phyloP scores from a whole-genome alignment of 768 basidiomycete genomes.

The Mycena rebaudengoi region DNA sequence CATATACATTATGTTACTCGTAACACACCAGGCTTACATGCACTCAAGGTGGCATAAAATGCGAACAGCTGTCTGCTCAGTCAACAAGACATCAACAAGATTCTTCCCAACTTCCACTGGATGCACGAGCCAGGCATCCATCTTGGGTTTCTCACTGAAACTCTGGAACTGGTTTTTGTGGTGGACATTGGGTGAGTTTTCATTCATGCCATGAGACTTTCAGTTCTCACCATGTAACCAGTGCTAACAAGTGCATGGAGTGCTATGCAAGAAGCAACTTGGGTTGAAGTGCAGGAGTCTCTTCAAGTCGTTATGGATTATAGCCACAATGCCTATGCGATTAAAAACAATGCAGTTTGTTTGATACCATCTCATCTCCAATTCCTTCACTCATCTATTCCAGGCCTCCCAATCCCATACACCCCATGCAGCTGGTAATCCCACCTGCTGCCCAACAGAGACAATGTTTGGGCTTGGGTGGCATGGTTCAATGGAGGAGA shows the following conservation, averaged over 20 bases:
- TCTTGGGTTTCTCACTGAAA: not conserved
- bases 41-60: not conserved
- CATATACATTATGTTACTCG: not conserved
- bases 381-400: not conserved
- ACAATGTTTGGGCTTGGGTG: constrained; percentile 11
- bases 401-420: not conserved
- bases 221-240: not conserved
- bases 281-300: not conserved
- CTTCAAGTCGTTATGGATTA: constrained; percentile 12
- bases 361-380: not conserved
- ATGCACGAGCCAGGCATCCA: constrained; percentile 10
- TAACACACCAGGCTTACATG: not conserved
- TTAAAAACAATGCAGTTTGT: constrained; percentile 10
- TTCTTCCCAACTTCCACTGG: not conserved
- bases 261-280: not conserved
- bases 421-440: not conserved
- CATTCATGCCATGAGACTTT: not conserved
- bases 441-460: not conserved
- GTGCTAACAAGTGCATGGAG: constrained; percentile 5
- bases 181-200: constrained; percentile 4
- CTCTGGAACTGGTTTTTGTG: not conserved
- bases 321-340: not conserved
- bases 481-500: constrained; percentile 1
- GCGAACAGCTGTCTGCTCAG: not conserved
- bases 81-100: not conserved